phyloP scores from a whole-genome alignment of 2,329 filamentous ascomycete genomes.

The Fusarium sp. region DNA sequence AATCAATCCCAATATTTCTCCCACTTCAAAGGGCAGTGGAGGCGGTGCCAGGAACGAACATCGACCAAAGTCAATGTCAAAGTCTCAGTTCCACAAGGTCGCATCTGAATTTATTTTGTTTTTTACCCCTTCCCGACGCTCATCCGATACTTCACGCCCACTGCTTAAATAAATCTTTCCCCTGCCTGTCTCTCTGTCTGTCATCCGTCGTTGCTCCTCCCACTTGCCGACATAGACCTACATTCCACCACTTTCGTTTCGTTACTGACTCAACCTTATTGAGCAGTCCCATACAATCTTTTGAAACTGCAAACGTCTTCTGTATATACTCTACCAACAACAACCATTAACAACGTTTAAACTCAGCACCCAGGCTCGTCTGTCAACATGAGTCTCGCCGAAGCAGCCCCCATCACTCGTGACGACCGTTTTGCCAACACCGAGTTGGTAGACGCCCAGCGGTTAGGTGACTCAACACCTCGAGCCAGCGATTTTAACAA shows the following conservation, averaged over 20 bases:
- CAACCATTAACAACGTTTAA: background rate
- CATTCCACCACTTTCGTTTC: slow-evolving; percentile 33
- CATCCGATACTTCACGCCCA: background rate
- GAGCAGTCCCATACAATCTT: slow-evolving; percentile 22
- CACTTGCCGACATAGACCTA: slow-evolving; percentile 28
- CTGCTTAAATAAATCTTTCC: slow-evolving; percentile 4
- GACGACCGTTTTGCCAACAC: slow-evolving; percentile 36
- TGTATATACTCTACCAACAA: background rate
- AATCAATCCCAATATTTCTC: slow-evolving; percentile 43
- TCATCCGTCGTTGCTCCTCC: slow-evolving; percentile 26
- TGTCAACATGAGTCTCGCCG: slow-evolving; percentile 49
- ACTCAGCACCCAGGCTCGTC: slow-evolving; percentile 1
- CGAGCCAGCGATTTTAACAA: slow-evolving; percentile 61
- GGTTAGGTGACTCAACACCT: slow-evolving; percentile 50
- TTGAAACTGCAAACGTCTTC: slow-evolving; percentile 3
- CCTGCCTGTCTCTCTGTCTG: background rate
- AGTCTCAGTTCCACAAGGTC: slow-evolving; percentile 41
- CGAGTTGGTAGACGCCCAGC: slow-evolving; percentile 45
- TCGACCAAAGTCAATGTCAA: background rate
- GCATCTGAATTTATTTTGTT: slow-evolving; percentile 23
- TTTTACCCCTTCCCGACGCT: background rate
- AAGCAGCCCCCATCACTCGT: slow-evolving; percentile 41
- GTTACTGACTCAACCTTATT: slow-evolving; percentile 31
- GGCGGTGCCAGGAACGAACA: slow-evolving; percentile 12
- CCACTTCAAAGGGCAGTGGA: slow-evolving; percentile 32